These are phyloP conservation scores for Kwoniella bestiolae DNA, from an alignment of 768 basidiomycete species.

Conservation along the genomic window DNA sequence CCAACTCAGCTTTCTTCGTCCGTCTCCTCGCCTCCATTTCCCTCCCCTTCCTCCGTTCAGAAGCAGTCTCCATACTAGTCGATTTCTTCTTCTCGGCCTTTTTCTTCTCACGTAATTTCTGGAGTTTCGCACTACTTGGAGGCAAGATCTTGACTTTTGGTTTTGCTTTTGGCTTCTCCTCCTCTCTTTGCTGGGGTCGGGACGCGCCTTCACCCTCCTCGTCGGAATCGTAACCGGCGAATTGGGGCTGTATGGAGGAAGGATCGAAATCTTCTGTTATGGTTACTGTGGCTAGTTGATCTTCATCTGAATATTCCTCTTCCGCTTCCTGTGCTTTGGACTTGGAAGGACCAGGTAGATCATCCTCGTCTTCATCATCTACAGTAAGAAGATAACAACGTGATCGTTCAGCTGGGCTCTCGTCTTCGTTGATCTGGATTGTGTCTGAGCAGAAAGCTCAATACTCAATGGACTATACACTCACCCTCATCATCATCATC, in stretches of 20 bases:
- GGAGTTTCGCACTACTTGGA: constrained; percentile 43
- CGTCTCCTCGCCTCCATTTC: constrained; percentile 69
- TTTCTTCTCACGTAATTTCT: constrained; percentile 33
- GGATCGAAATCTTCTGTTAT: constrained; percentile 91
- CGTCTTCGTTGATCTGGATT: background rate
- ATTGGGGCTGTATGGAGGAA: constrained; percentile 52
- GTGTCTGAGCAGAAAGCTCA: no score
- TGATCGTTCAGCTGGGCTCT: background rate
- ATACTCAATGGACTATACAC: no score
- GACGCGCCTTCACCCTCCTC: constrained; percentile 52
- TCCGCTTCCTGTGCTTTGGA: constrained; percentile 54
- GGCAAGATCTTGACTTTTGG: constrained; percentile 42
- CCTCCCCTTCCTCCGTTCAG: constrained; percentile 67
- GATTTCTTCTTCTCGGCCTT: constrained; percentile 30
- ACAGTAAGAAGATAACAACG: background rate
- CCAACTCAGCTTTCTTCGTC: constrained; percentile 72
- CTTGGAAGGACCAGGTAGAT: constrained; percentile 26
- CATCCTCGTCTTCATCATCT: constrained; percentile 26
- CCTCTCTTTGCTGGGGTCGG: constrained; percentile 54
- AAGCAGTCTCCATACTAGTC: constrained; percentile 72
- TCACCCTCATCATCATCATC: constrained; percentile 60
- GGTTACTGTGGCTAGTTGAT: constrained; percentile 84
- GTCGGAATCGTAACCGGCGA: constrained; percentile 23
- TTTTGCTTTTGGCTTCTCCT: constrained; percentile 8
- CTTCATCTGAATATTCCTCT: constrained; percentile 80